These are phyloP conservation scores for Hirsutella rhossiliensis DNA, from an alignment of 2,329 filamentous ascomycete species.

Conservation along the genomic window DNA sequence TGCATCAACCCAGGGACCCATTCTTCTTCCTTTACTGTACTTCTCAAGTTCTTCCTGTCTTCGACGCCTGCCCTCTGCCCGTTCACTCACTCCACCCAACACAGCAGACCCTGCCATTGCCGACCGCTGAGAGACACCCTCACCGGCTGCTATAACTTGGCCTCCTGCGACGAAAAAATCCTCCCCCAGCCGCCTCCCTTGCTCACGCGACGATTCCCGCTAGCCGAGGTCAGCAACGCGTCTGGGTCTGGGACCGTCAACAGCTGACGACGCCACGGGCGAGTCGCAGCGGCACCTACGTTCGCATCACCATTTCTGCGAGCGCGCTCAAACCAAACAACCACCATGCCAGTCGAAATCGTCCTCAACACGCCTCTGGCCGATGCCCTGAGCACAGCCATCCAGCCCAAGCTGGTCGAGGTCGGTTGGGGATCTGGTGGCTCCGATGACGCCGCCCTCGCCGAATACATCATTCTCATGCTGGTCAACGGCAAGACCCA, in stretches of 20 bases:
- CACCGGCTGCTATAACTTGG: neutral
- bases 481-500: conserved; percentile 90
- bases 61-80: neutral
- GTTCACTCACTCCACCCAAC: neutral
- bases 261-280: conserved; percentile 5
- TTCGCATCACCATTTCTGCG: neutral
- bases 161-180: neutral
- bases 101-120: neutral
- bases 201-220: neutral
- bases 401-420: conserved; percentile 86
- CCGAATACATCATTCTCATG: conserved; percentile 97
- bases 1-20: neutral
- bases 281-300: neutral
- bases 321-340: neutral
- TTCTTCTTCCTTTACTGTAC: neutral
- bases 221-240: conserved; percentile 1
- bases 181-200: neutral
- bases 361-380: conserved; percentile 71
- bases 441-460: conserved; percentile 66
- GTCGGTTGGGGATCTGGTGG: conserved; percentile 82
- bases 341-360: conserved; percentile 66
- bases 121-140: neutral
- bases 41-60: neutral
- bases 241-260: neutral
- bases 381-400: conserved; percentile 66